phyloP scores from a whole-genome alignment of 78 protist genomes.

The Ministeria vibrans region DNA sequence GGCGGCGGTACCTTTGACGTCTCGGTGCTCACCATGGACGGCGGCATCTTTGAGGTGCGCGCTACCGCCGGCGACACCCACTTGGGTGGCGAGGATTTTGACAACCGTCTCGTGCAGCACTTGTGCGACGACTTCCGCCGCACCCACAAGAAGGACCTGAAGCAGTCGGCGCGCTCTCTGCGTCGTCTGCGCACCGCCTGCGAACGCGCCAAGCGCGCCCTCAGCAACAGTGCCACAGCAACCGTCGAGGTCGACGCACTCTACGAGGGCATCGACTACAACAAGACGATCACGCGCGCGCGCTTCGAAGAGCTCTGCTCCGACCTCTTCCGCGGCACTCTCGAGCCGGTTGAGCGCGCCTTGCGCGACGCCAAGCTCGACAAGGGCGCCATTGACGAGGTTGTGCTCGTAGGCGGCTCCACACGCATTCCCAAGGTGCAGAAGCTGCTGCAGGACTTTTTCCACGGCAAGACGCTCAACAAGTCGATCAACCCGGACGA shows the following conservation, averaged over 20 bases:
- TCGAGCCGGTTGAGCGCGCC: slow-evolving; percentile 87
- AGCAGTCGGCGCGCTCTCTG: slow-evolving; percentile 65
- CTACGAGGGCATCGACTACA: slow-evolving; percentile 92
- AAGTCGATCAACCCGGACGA: slow-evolving; percentile 95
- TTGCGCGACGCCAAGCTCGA: slow-evolving; percentile 79
- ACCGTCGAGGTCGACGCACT: slow-evolving; percentile 92
- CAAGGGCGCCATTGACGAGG: slow-evolving; percentile 71
- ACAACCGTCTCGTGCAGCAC: slow-evolving; percentile 82
- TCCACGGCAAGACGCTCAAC: slow-evolving; percentile 92
- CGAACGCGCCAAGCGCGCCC: slow-evolving; percentile 90
- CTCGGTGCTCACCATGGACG: slow-evolving; percentile 85
- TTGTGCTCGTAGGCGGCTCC: slow-evolving; percentile 98
- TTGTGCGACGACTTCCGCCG: slow-evolving; percentile 74
- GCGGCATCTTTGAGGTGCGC: slow-evolving; percentile 94
- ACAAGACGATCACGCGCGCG: slow-evolving; percentile 91
- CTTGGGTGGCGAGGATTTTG: slow-evolving; percentile 94
- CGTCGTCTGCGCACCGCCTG: slow-evolving; percentile 89
- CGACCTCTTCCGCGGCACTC: slow-evolving; percentile 83
- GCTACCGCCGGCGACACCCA: slow-evolving; percentile 94
- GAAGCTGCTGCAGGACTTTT: slow-evolving; percentile 86
- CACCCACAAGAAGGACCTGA: slow-evolving; percentile 76
- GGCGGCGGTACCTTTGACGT: slow-evolving; percentile 98
- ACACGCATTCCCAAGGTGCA: slow-evolving; percentile 97
- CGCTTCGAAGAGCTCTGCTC: slow-evolving; percentile 90
- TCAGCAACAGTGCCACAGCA: slow-evolving; percentile 39